Conservation (phyloP, 257 asterid genomes). For the Ilex aquifolium region DNA sequence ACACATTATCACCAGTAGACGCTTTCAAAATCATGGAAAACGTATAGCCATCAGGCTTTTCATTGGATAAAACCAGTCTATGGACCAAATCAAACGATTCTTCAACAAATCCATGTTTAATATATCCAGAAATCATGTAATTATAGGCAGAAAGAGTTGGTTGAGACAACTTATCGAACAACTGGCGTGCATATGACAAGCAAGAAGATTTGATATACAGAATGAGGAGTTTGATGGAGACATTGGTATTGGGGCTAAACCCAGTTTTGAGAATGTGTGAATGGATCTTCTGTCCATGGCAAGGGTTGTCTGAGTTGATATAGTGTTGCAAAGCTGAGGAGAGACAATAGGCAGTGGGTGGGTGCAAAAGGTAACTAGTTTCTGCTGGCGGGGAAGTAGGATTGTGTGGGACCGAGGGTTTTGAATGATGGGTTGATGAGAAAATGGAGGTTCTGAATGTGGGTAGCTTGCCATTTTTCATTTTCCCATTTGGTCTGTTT, state of each 20-base stretch:
- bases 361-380: conserved; percentile 8
- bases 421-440: neutral
- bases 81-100: conserved; percentile 52
- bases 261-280: conserved; percentile 69
- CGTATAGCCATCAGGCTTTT: conserved; percentile 64
- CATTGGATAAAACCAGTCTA: conserved; percentile 34
- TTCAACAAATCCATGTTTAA: conserved; percentile 37
- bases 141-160: conserved; percentile 74
- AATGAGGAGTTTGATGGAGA: conserved; percentile 68
- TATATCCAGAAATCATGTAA: conserved; percentile 73
- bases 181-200: conserved; percentile 45
- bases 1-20: conserved; percentile 31
- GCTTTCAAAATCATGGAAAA: conserved; percentile 74
- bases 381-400: conserved; percentile 16
- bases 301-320: conserved; percentile 66
- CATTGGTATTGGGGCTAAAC: conserved; percentile 48
- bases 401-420: neutral
- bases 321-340: conserved; percentile 50
- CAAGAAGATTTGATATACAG: conserved; percentile 44
- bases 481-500: neutral
- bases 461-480: conserved; percentile 1
- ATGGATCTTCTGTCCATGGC: conserved; percentile 73
- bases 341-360: conserved; percentile 23
- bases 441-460: neutral
- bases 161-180: conserved; percentile 69